Percentiles rank a stretch among this genome's conserved stretches.
phyloP scores from a whole-genome alignment of 1,284 basidiomycete species.

The Gymnopus androsaceus region DNA sequence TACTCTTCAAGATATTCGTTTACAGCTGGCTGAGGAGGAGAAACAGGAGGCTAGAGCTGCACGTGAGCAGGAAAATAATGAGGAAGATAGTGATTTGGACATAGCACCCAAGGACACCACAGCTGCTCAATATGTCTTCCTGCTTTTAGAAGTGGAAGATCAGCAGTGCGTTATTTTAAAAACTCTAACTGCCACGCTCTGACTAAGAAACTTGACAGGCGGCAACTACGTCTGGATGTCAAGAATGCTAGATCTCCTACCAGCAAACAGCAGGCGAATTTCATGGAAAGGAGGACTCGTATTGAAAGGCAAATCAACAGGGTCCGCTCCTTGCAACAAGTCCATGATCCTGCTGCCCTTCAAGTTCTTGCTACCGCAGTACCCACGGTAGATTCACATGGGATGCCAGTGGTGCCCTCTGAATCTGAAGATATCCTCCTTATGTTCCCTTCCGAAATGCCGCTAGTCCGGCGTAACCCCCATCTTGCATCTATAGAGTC shows the following conservation, averaged over 20 bases:
- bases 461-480: too few species aligned
- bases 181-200: background rate
- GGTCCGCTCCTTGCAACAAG: too few species aligned
- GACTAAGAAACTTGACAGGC: background rate
- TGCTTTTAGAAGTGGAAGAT: constrained; percentile 3
- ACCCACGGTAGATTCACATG: too few species aligned
- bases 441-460: too few species aligned
- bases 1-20: background rate
- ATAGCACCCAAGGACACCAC: background rate
- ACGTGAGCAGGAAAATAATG: background rate
- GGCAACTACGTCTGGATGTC: background rate
- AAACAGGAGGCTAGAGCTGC: background rate
- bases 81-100: background rate
- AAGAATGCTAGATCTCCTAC: background rate
- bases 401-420: too few species aligned
- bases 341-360: too few species aligned
- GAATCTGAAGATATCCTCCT: too few species aligned
- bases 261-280: background rate
- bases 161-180: background rate
- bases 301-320: background rate
- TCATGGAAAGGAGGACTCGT: background rate
- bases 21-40: background rate
- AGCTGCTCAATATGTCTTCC: background rate
- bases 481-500: too few species aligned
- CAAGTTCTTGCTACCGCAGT: too few species aligned